A percentile compares a stretch with the other conserved stretches of the same genome.
Evolutionary conservation across 192 early-diverging fungal genomes (phyloP).

Genomic region (Coemansia brasiliensis): DNA sequence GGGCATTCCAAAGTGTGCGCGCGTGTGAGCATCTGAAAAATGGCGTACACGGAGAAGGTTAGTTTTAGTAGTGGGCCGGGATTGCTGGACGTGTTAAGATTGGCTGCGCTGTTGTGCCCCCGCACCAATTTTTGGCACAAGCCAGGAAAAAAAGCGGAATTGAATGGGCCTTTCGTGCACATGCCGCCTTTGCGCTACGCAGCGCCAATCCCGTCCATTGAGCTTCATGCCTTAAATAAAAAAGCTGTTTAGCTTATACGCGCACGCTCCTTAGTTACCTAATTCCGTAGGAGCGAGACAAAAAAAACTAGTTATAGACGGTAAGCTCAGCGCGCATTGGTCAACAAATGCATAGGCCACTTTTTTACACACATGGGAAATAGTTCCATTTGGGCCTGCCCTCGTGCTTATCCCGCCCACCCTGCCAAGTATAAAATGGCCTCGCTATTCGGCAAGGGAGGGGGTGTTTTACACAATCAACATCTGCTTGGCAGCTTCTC

Average conservation of each 20-base stretch:
- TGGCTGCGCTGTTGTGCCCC: background rate
- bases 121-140: background rate
- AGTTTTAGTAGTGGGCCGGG: background rate
- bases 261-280: too few species aligned
- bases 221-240: too few species aligned
- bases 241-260: too few species aligned
- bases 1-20: background rate
- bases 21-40: background rate
- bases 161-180: background rate
- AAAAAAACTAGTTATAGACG: background rate
- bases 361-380: background rate
- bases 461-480: constrained; percentile 1
- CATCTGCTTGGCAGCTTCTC: background rate
- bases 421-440: constrained; percentile 1
- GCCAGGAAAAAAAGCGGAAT: constrained; percentile 2
- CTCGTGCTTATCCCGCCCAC: background rate
- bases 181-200: background rate
- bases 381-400: background rate
- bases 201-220: constrained; percentile 3
- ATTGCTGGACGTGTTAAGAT: constrained; percentile 1
- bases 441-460: background rate
- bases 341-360: constrained; percentile 6
- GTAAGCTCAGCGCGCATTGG: background rate
- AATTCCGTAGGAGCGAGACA: too few species aligned
- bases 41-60: too few species aligned